Base-by-base conservation (phyloP, 257 asterid genomes). In the Cruciata laevipes region DNA sequence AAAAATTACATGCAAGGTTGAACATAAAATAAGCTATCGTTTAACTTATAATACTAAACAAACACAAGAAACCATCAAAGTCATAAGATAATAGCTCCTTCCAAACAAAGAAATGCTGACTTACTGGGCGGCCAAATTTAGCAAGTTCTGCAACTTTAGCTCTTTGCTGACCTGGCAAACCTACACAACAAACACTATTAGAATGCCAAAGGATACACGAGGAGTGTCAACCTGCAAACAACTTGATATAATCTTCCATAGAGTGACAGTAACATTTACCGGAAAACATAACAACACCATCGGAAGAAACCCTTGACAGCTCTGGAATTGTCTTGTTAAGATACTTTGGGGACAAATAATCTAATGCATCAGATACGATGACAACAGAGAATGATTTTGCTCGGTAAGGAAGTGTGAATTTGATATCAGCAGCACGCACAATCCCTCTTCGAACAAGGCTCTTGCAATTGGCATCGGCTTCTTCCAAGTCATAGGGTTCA, bases 81-180 rank as follows among this genome's bases (percentile, higher is more conserved):
- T 32, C 23, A n/a, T 21, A 52, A 53, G 3, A 1, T 24, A 27
- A 20, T 47, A 20, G 42, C 17, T 65, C 24, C 51, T 31, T 51
- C 59, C 38, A 21, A 37, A 66, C n/a, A 40, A 69, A 76, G 16
- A 40, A 62, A 61, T 4, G 42, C 58, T 63, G 42, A 81, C 91
- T 84, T 80, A 89, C 95, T 1, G 98, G 96, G 30, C 96, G 98
- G 16, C 98, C 96, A 66, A 89, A 91, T 80, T 87, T 87, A 75
- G 98, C 85, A 63, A 85, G 79, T 79, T 89, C 98, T 18, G 95
- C 79, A 75, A 81, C 88, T 80, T 87, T 89, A 75, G 83, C 87
- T 80, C 83, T 83, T 79, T 83, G 94, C 61, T 79, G 91, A 21
- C 96, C 98, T 27, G 96, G 98, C 76, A 79, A 83, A 71, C 96